phyloP scores from a whole-genome alignment of 208 protist species.

The Leishmania gerbilli region DNA sequence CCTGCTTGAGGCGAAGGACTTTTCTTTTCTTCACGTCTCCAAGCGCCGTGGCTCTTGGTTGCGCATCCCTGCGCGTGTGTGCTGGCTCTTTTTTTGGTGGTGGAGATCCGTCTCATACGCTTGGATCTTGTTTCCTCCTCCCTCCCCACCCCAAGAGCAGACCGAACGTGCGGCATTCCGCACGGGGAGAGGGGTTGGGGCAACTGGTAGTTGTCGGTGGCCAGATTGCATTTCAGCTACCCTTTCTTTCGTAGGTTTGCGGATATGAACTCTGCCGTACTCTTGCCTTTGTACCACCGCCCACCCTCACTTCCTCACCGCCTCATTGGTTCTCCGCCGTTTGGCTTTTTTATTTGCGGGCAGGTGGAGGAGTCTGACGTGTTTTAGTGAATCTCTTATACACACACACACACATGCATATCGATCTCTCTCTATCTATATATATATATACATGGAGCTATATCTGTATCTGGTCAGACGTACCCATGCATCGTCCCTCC shows the following conservation, averaged over 20 bases:
- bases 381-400: background rate
- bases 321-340: background rate
- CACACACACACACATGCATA: background rate
- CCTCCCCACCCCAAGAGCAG: background rate
- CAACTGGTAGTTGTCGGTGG: background rate
- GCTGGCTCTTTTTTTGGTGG: constrained; percentile 2
- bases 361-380: background rate
- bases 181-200: background rate
- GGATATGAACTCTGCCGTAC: background rate
- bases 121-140: background rate
- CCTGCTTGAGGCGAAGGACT: background rate
- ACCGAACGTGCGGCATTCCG: background rate
- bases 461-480: background rate
- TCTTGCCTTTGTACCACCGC: background rate
- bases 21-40: background rate
- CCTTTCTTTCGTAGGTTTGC: background rate
- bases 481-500: background rate
- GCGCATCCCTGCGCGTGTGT: background rate
- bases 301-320: background rate
- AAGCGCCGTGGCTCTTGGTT: background rate
- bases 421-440: background rate
- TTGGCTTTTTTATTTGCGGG: background rate
- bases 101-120: background rate
- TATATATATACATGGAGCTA: background rate
- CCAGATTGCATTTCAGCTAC: background rate